These are phyloP conservation scores for Ulota crispa DNA, from an alignment of 225 moss, liverwort and hornwort species.

Conservation along the genomic window DNA sequence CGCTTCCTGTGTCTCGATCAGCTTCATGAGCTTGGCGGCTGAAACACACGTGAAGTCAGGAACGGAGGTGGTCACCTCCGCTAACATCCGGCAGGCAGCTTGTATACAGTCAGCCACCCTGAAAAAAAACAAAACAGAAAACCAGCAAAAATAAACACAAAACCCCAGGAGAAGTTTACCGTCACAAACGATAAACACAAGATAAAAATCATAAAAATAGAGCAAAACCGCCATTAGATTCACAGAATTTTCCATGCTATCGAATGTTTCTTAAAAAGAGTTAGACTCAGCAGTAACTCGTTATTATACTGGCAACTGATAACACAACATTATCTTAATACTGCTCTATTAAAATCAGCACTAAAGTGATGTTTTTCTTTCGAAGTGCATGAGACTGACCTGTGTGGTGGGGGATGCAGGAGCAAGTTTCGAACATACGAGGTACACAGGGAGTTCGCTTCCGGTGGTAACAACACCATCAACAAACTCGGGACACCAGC, in stretches of 20 bases:
- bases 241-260: neutral
- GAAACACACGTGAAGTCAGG: slow-evolving; percentile 95
- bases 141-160: no score
- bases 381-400: slow-evolving; percentile 16
- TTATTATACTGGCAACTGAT: neutral
- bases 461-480: slow-evolving; percentile 69
- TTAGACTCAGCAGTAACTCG: no score
- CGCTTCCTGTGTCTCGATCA: slow-evolving; percentile 89
- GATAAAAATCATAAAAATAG: neutral
- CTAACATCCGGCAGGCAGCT: slow-evolving; percentile 55
- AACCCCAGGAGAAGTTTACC: neutral
- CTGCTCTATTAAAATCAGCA: neutral
- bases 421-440: slow-evolving; percentile 89
- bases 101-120: slow-evolving; percentile 72
- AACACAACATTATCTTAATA: neutral
- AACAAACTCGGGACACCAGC: slow-evolving; percentile 89
- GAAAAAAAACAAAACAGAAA: slow-evolving; percentile 1
- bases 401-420: slow-evolving; percentile 85
- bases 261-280: neutral
- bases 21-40: slow-evolving; percentile 86
- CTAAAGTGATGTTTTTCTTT: neutral
- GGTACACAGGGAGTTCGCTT: slow-evolving; percentile 69
- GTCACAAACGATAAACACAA: neutral
- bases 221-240: neutral
- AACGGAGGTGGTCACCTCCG: slow-evolving; percentile 57